phyloP scores from a whole-genome alignment of 2,329 filamentous ascomycete species.

The Fusarium drepaniforme region DNA sequence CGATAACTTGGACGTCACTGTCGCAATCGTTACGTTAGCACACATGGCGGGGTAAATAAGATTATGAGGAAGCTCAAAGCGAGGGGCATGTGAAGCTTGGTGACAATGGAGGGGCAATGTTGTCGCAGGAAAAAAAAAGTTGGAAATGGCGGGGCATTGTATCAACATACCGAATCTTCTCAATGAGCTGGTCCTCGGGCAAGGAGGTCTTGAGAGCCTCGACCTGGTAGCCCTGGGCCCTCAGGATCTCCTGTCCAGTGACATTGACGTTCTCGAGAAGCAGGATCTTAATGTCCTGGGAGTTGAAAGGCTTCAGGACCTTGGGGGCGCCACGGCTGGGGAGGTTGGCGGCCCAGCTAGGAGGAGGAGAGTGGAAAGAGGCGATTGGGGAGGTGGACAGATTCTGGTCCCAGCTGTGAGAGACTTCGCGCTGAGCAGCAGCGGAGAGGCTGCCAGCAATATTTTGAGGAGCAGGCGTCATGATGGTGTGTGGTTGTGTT shows the following conservation, averaged over 20 bases:
- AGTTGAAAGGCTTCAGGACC: slow-evolving; percentile 94
- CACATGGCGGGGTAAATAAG: slow-evolving; percentile 11
- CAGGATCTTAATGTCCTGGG: slow-evolving; percentile 95
- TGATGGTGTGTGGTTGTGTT: slow-evolving; percentile 43
- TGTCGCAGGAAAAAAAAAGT: slow-evolving; percentile 24
- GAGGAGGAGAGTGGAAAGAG: slow-evolving; percentile 79
- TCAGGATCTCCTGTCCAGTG: slow-evolving; percentile 86
- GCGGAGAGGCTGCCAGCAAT: slow-evolving; percentile 56
- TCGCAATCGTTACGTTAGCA: slow-evolving; percentile 28
- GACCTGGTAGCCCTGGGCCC: slow-evolving; percentile 92
- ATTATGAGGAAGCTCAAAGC: slow-evolving; percentile 8
- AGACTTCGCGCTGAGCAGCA: slow-evolving; percentile 55
- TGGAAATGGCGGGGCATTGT: slow-evolving; percentile 31
- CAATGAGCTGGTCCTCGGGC: slow-evolving; percentile 92
- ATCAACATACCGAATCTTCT: slow-evolving; percentile 85
- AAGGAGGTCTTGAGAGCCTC: slow-evolving; percentile 91
- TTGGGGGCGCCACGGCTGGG: slow-evolving; percentile 65
- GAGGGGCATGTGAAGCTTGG: slow-evolving; percentile 20
- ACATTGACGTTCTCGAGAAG: slow-evolving; percentile 96
- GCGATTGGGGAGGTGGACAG: slow-evolving; percentile 81
- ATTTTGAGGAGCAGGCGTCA: slow-evolving; percentile 61
- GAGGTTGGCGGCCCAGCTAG: slow-evolving; percentile 67
- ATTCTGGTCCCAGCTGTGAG: slow-evolving; percentile 68
- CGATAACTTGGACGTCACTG: slow-evolving; percentile 96
- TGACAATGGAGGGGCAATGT: slow-evolving; percentile 31